A percentile compares a stretch with the other conserved stretches of the same genome.
Conservation (phyloP, 805 yeast species). For the Ogataea methylovora region DNA sequence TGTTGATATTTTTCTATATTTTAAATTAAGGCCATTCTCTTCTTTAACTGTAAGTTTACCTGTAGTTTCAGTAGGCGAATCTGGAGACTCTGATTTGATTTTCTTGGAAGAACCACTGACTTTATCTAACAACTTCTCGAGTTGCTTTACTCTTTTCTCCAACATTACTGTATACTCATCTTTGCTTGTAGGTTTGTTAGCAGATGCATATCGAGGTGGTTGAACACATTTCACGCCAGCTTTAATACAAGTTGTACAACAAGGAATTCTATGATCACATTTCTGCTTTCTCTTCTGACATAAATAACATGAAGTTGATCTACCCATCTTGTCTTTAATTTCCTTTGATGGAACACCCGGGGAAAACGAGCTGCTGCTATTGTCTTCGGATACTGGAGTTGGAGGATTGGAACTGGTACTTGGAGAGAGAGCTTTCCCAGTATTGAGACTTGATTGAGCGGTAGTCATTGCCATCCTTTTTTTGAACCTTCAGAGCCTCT, state of each 20-base stretch:
- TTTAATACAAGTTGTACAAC: conserved; percentile 59
- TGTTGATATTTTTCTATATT: conserved; percentile 19
- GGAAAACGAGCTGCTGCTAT: too few relatives aligned
- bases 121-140: conserved; percentile 40
- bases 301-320: conserved; percentile 48
- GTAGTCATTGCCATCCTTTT: too few relatives aligned
- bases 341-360: background rate
- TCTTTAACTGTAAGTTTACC: conserved; percentile 1
- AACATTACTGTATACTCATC: conserved; percentile 51
- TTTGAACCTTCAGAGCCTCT: too few relatives aligned
- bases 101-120: background rate
- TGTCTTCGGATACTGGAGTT: too few relatives aligned
- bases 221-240: conserved; percentile 57
- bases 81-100: background rate
- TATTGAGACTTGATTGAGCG: too few relatives aligned
- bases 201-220: conserved; percentile 49
- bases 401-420: too few relatives aligned
- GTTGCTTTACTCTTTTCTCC: conserved; percentile 44
- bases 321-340: conserved; percentile 38
- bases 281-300: conserved; percentile 55
- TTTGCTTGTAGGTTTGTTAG: conserved; percentile 31
- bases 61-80: background rate
- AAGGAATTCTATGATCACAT: conserved; percentile 59
- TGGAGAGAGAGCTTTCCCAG: too few relatives aligned
- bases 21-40: conserved; percentile 5